phyloP scores from a whole-genome alignment of 169 alveolate genomes.

The Cyclospora cayetanensis region DNA sequence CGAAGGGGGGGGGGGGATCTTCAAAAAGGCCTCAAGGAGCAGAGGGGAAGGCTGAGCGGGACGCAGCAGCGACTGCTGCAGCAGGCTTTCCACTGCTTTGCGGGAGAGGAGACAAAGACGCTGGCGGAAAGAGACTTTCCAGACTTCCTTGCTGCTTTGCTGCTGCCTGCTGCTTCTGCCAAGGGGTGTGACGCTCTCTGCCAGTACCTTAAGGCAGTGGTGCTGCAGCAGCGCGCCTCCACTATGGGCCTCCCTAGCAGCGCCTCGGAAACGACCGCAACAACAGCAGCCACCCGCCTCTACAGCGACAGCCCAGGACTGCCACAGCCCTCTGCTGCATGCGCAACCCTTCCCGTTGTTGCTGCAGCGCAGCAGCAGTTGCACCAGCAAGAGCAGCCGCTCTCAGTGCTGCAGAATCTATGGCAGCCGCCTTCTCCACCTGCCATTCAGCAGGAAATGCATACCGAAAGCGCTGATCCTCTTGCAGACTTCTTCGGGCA shows the following conservation, averaged over 20 bases:
- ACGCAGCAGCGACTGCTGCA: slow-evolving; percentile 82
- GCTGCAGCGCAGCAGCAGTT: background rate
- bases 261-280: too few relatives aligned
- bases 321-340: slow-evolving; percentile 41
- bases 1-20: background rate
- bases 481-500: slow-evolving; percentile 17
- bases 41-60: background rate
- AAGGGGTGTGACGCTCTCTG: slow-evolving; percentile 4
- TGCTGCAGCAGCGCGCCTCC: slow-evolving; percentile 45
- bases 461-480: background rate
- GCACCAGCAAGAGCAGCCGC: slow-evolving; percentile 46
- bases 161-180: slow-evolving; percentile 28
- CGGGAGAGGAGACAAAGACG: slow-evolving; percentile 80
- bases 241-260: background rate
- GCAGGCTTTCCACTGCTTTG: slow-evolving; percentile 87
- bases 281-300: background rate
- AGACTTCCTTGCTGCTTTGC: slow-evolving; percentile 53
- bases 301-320: slow-evolving; percentile 23
- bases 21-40: background rate
- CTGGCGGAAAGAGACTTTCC: slow-evolving; percentile 28
- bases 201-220: background rate
- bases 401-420: slow-evolving; percentile 32
- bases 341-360: slow-evolving; percentile 18
- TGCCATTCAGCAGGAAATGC: background rate
- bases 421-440: slow-evolving; percentile 49